Conservation (phyloP, 2,329 filamentous ascomycete genomes). For the Trichoderma sp. region DNA sequence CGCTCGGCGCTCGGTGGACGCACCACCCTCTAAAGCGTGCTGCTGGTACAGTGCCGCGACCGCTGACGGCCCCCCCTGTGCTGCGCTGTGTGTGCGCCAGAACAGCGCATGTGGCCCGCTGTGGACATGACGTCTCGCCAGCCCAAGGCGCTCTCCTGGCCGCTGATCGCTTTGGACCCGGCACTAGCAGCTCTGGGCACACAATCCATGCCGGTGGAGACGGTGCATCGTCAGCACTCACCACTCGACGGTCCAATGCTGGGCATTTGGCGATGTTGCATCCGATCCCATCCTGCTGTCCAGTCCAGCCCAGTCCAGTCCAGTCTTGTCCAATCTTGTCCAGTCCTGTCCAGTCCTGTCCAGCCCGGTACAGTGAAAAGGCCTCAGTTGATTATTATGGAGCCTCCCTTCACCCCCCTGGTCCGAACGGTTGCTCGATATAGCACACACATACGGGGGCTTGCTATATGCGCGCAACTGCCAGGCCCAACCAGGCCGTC, state of each 20-base stretch:
- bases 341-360: too few species aligned
- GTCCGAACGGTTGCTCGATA: not conserved
- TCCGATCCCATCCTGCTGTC: too few species aligned
- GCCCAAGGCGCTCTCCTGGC: slow-evolving; percentile 4
- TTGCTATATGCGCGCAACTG: too few species aligned
- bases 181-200: not conserved
- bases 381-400: too few species aligned
- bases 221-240: not conserved
- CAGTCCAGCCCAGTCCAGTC: too few species aligned
- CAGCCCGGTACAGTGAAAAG: too few species aligned
- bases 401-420: too few species aligned
- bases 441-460: not conserved
- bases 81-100: not conserved
- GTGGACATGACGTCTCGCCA: not conserved
- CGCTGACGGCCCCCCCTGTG: not conserved
- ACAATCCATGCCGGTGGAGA: not conserved
- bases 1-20: not conserved
- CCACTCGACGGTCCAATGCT: too few species aligned
- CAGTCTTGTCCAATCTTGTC: too few species aligned
- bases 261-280: too few species aligned
- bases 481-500: too few species aligned
- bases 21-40: not conserved
- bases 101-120: not conserved
- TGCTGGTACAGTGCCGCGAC: not conserved
- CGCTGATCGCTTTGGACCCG: not conserved